Evolutionary conservation across 2,329 filamentous ascomycete genomes (phyloP), one percentile per base, ranked within the genome.

Genomic region (Basipetospora sp.): DNA sequence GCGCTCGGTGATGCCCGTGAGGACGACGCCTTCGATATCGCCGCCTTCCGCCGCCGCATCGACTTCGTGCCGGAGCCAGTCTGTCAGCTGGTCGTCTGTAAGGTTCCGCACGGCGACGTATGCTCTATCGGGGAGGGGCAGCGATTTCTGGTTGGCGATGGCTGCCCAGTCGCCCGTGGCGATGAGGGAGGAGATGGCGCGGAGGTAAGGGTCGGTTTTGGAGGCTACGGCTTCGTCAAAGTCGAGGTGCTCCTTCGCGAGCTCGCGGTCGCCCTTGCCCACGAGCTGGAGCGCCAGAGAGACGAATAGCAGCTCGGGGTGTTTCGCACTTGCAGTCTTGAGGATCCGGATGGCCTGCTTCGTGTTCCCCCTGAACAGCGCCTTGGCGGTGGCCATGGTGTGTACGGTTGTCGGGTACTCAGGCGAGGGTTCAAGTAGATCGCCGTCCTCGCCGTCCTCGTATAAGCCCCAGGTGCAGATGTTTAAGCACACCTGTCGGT

Each of bases 121-220:
- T 15, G 80, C 70, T 26, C 84, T 76, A 51, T 88, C 82, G 10
- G 75, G 69, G 2, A 90, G 67, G 1, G 82, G 78, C 2, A 92
- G 66, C 19, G 81, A 80, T 15, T 69, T 64, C 51, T 86, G 81
- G 44, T 78, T 71, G 28, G 80, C 77, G 29, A 90, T 80, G 29
- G 71, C 69, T 14, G 70, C 63, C 84, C 84, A 90, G 52, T 85
- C 71, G 4, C 79, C 78, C 0, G 77, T 83, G 8, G 78, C 76
- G 43, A 90, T 81, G 45, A 83, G 76, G 3, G 77, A 76, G 17
- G 84, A 82, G 34, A 90, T 79, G 5, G 81, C 82, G 39, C 82
- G 77, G 17, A 90, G 68, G 50, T 87, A 88, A 0, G 82, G 78
- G 48, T 90, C 81, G 0, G 77, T 75, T 43, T 79, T 71, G 41